phyloP scores from a whole-genome alignment of 352 stramenopile species.

The Plasmopara muralis region DNA sequence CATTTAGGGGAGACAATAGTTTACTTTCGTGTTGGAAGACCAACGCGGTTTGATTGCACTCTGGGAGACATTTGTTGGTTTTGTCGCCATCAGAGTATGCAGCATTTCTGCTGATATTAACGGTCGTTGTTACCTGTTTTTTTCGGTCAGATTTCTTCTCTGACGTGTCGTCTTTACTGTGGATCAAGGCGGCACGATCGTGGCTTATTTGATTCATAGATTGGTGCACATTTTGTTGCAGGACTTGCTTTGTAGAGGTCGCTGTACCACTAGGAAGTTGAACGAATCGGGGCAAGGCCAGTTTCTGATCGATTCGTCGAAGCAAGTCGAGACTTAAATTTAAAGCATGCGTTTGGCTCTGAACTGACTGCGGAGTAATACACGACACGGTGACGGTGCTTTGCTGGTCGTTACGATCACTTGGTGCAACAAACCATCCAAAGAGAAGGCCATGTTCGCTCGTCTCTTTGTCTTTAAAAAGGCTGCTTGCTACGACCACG shows the following conservation, averaged over 20 bases:
- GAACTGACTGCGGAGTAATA: slow-evolving; percentile 33
- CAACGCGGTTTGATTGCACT: slow-evolving; percentile 17
- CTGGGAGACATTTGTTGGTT: slow-evolving; percentile 2
- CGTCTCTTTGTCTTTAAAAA: slow-evolving; percentile 13
- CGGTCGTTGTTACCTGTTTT: neutral
- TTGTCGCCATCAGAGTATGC: neutral
- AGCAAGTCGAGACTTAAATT: slow-evolving; percentile 55
- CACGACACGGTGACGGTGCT: slow-evolving; percentile 48
- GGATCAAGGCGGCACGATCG: slow-evolving; percentile 7
- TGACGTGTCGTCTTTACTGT: neutral
- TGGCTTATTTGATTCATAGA: slow-evolving; percentile 17
- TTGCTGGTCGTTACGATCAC: slow-evolving; percentile 23
- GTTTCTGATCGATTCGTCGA: slow-evolving; percentile 33
- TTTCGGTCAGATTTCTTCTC: neutral
- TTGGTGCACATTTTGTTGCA: slow-evolving; percentile 1
- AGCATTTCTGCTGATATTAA: slow-evolving; percentile 6
- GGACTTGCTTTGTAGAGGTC: slow-evolving; percentile 5
- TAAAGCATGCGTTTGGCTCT: slow-evolving; percentile 21
- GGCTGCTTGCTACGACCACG: slow-evolving; percentile 38
- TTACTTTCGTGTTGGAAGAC: slow-evolving; percentile 20
- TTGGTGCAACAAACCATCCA: slow-evolving; percentile 49
- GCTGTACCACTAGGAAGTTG: slow-evolving; percentile 11
- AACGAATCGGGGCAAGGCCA: slow-evolving; percentile 17
- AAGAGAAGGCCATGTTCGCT: slow-evolving; percentile 40
- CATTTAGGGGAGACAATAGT: slow-evolving; percentile 38